Evolutionary conservation across 2,329 filamentous ascomycete species (phyloP).

Genomic region (Diaporthe vaccinii): DNA sequence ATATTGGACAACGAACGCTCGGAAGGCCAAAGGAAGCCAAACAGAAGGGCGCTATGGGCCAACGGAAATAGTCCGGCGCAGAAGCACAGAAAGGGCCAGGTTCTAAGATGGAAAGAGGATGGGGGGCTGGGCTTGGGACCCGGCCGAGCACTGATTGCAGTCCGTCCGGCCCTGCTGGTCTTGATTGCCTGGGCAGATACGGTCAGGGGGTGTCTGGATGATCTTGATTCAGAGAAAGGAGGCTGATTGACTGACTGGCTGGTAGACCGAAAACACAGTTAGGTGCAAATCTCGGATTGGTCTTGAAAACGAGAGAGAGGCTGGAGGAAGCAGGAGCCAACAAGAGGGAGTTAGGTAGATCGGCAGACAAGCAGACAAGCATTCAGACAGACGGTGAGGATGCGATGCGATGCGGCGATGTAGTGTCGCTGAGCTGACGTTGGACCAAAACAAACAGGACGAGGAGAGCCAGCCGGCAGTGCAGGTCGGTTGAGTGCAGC

Average conservation of each 20-base stretch:
- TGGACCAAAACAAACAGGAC: slow-evolving; percentile 6
- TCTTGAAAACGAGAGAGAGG: not conserved
- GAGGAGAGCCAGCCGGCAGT: slow-evolving; percentile 11
- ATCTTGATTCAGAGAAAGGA: slow-evolving; percentile 33
- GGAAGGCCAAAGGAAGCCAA: slow-evolving; percentile 6
- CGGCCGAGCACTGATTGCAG: slow-evolving; percentile 28
- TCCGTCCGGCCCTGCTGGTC: slow-evolving; percentile 19
- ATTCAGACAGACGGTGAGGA: not conserved
- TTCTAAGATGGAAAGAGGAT: slow-evolving; percentile 24
- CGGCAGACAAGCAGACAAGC: not conserved
- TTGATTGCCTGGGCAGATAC: slow-evolving; percentile 10
- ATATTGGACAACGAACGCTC: slow-evolving; percentile 9
- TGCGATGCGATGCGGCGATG: not conserved
- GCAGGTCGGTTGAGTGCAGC: slow-evolving; percentile 9
- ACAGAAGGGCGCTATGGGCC: slow-evolving; percentile 15
- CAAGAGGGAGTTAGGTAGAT: not conserved
- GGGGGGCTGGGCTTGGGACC: slow-evolving; percentile 6
- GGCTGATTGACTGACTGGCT: not conserved
- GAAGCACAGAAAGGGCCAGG: slow-evolving; percentile 4
- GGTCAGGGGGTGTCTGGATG: slow-evolving; percentile 11
- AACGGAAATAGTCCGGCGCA: slow-evolving; percentile 30
- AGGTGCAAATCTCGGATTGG: not conserved
- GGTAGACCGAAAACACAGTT: not conserved
- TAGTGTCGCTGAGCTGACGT: slow-evolving; percentile 3
- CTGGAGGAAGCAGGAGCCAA: not conserved